Base-by-base conservation (phyloP, 805 yeast species). In the Teunomyces aglyptinius region DNA sequence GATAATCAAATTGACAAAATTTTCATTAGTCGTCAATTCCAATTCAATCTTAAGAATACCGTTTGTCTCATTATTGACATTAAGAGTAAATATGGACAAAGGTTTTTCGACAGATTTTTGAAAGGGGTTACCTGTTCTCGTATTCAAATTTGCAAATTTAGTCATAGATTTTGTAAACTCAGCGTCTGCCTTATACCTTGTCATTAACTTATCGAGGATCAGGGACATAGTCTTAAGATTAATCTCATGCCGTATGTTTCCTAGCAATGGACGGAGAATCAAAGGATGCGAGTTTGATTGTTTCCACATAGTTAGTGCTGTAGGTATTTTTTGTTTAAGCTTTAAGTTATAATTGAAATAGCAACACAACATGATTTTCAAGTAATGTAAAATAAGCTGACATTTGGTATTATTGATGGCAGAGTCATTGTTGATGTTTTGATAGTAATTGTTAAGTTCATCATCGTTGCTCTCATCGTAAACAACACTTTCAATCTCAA, bases 401-500 rank as follows among this genome's bases (percentile, higher is more conserved):
- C 91, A 89, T 45, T 71, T 65, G 20, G 56, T 60, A 46, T 68
- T 67, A 32, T 68, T 57, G 36, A 58, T 60, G 18, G 65, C 56
- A 3, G 72, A 62, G 20, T 64, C 61, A 2, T 55, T 52, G 39
- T 60, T 60, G 44, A 63, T 61, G 45, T 64, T 63, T 41, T 65
- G 67, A 41, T 67, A 65, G 38, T 57, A 51, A 41, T 61, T 62
- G 34, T 51, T 57, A 32, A 61, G 51, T 22, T 63, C 70, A 38
- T 73, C 78, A 46, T 70, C 76, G 44, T 67, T 70, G 34, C 59
- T 67, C 32, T 68, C 71, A 46, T 68, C 72, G 52, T 65, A 69
- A 3, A 76, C 69, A 12, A 81, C 74, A n/a, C 81, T 70, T 50
- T 85, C 94, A 42, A 91, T 76, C 60, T 87, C 96, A 31, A 91